Base-by-base conservation (phyloP, 1,139 yeast genomes). In the Wickerhamiella infanticola region DNA sequence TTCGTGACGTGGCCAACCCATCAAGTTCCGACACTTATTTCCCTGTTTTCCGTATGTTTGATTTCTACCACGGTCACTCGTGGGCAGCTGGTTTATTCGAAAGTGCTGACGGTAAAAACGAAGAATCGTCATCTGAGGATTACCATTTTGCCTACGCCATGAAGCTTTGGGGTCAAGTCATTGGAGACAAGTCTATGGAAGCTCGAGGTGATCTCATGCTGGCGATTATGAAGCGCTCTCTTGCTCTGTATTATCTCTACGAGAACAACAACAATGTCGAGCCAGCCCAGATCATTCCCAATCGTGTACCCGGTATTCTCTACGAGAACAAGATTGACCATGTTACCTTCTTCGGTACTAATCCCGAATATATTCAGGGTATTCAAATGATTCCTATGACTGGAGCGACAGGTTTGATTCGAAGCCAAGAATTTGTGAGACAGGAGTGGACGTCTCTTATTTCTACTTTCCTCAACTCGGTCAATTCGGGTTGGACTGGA, bases 321-420 rank as follows among this genome's bases (percentile, higher is more conserved):
- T 81, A 77, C 61, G 96, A 88, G 63, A 88, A 88, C 64, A 88
- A 90, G 65, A 66, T 84, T 49, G 95, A 84, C 55, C 94, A 84
- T 65, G 85, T 95, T 3, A 90, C 96, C 1, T 86, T 79, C 65
- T 86, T 86, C 58, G 95, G 95, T 3, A 70, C 70, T 55, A 70
- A 75, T 47, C 59, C 69, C 39, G 90, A 88, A 62, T 90, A 81
- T 62, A 86, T 90, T 46, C 97, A 88, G 58, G 95, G 96, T 59
- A 88, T 90, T 51, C 97, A 90, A 61, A 90, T 93, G 80, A 70
- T 90, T 49, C 95, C 98, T 25, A 68, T 84, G 42, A 85, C 95
- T 0, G 88, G 95, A 1, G 77, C 82, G 11, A 79, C 95, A 18
- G 78, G 90, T 0, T 76, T 74, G 50, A 72, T 85, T 39, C 73